Evolutionary conservation across 2,329 filamentous ascomycete genomes (phyloP), one percentile per base, ranked within the genome.

Genomic region (Microascus cirrosus): DNA sequence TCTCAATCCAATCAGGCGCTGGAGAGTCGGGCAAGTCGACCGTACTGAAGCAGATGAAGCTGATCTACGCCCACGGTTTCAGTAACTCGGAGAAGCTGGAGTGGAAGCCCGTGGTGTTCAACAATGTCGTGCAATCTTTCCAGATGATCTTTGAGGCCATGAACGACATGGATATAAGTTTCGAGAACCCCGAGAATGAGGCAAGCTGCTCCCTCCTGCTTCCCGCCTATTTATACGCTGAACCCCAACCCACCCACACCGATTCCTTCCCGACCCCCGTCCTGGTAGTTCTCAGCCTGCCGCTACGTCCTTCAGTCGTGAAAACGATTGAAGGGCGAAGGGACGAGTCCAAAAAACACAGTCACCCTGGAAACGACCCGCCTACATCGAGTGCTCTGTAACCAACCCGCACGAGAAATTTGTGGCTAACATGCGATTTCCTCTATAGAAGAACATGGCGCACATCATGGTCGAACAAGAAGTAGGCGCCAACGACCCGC

Each of bases 31-130:
- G 93, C 62, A 97, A 97, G 74, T 96, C 93, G 10, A 97, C 93
- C 2, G 92, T 97, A 60, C 83, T 97, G 63, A 97, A 97, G 77
- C 93, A 97, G 78, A 97, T 99, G 94, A 93, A 93, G 71, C 85
- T 99, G 72, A 96, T 99, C 65, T 94, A 97, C 71, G 85, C 90
- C 15, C 86, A 91, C 71, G 93, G 94, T 55, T 97, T 97, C 75
- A 90, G 85, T 67, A 88, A 89, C 66, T 85, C 83, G 62, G 94
- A 97, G 72, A 89, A 91, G 71, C 84, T 95, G 63, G 90, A 96
- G 77, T 95, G 90, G 81, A 91, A 94, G 65, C 89, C 91, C 18
- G 92, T 96, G 67, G 92, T 97, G 64, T 97, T 96, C 74, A 92
- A 87, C 73, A 99, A 99, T 72, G 81, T 97, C 63, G 79, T 96